Evolutionary conservation across 805 yeast genomes (phyloP).

Genomic region (Candida ascalaphidarum): DNA sequence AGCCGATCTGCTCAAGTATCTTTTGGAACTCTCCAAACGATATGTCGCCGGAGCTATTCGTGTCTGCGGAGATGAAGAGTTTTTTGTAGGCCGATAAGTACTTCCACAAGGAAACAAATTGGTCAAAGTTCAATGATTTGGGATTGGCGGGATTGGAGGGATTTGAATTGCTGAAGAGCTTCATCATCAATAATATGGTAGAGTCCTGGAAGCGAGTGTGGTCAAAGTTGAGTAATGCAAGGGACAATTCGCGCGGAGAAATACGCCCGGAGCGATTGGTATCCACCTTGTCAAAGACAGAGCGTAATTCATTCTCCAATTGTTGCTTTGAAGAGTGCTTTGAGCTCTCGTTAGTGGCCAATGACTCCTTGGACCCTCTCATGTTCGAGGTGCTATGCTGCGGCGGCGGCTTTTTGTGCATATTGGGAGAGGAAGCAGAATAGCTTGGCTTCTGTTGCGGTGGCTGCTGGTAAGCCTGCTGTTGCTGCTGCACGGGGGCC

Average conservation of each 20-base stretch:
- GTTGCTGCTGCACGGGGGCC: conserved; percentile 1
- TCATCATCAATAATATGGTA: conserved; percentile 55
- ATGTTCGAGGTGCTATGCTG: conserved; percentile 3
- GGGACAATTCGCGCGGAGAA: conserved; percentile 47
- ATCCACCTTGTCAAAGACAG: conserved; percentile 49
- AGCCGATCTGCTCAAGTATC: conserved; percentile 59
- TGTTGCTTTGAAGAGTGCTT: conserved; percentile 26
- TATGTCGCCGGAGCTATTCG: conserved; percentile 49
- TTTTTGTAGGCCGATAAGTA: conserved; percentile 60
- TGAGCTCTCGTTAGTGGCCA: conserved; percentile 8
- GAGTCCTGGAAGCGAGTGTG: conserved; percentile 52
- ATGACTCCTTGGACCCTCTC: conserved; percentile 13
- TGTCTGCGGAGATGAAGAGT: conserved; percentile 53
- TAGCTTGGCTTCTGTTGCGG: neutral
- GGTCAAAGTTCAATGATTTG: conserved; percentile 38
- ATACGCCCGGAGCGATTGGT: conserved; percentile 45
- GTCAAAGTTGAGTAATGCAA: conserved; percentile 56
- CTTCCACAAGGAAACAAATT: conserved; percentile 62
- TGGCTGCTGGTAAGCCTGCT: neutral
- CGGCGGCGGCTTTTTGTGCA: conserved; percentile 13
- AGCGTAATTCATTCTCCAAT: conserved; percentile 39
- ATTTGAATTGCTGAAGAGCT: conserved; percentile 40
- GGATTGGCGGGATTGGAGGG: conserved; percentile 11
- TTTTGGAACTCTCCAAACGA: conserved; percentile 58
- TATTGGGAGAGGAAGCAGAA: neutral